Evolutionary conservation across 2,329 filamentous ascomycete species (phyloP).

Genomic region (Neonectria magnoliae): DNA sequence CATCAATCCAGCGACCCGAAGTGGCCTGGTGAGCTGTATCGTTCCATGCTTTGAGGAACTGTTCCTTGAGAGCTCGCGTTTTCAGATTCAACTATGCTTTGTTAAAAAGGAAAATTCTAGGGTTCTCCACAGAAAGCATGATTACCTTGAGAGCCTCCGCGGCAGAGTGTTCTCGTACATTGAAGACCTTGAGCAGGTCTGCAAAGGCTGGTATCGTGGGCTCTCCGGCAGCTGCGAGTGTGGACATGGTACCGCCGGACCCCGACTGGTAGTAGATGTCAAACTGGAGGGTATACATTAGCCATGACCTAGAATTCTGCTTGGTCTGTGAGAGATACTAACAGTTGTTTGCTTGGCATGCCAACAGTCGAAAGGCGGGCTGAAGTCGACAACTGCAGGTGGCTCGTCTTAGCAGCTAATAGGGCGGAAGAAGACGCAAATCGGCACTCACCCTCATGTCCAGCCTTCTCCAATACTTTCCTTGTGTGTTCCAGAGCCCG

Average conservation of each 20-base stretch:
- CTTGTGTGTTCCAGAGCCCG: slow-evolving; percentile 12
- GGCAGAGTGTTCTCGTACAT: neutral
- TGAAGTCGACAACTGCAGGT: too few species aligned
- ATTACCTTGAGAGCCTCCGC: neutral
- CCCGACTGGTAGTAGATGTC: slow-evolving; percentile 22
- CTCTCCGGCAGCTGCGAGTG: slow-evolving; percentile 13
- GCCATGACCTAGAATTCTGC: neutral
- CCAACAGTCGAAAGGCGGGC: too few species aligned
- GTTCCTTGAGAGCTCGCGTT: neutral
- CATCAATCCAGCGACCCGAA: slow-evolving; percentile 2
- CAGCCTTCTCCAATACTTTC: neutral
- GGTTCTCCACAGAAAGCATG: too few species aligned
- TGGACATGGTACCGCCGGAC: neutral
- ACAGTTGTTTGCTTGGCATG: too few species aligned
- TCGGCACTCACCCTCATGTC: slow-evolving; percentile 12
- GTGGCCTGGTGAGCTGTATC: neutral
- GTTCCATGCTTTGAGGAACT: slow-evolving; percentile 10
- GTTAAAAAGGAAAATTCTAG: too few species aligned
- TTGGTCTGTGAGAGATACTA: too few species aligned
- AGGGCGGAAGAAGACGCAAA: neutral
- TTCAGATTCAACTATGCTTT: too few species aligned
- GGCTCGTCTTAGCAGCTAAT: too few species aligned
- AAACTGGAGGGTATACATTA: neutral
- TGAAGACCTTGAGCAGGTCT: slow-evolving; percentile 15
- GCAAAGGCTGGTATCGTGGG: slow-evolving; percentile 13